Evolutionary conservation across 306 rosid species (phyloP).

Genomic region (Trifolium repens): DNA sequence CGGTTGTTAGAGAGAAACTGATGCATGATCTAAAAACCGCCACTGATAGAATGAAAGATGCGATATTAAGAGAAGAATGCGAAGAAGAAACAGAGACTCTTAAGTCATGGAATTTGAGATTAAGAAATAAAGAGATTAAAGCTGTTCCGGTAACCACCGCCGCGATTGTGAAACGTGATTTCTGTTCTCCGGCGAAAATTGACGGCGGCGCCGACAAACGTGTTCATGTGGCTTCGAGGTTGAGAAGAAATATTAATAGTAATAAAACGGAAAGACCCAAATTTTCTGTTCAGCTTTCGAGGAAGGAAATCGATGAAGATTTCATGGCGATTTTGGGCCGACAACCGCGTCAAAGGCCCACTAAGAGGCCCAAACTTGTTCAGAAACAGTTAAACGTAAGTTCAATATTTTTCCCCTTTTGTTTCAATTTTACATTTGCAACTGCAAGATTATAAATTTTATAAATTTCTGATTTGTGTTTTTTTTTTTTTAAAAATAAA

Average conservation of each 20-base stretch:
- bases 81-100: background rate
- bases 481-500: too few species aligned
- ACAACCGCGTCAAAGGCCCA: slow-evolving; percentile 71
- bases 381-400: slow-evolving; percentile 77
- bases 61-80: slow-evolving; percentile 43
- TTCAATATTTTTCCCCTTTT: background rate
- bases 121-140: background rate
- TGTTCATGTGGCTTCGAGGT: slow-evolving; percentile 1
- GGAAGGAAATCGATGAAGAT: slow-evolving; percentile 81
- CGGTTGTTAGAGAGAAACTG: slow-evolving; percentile 70
- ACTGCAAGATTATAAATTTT: background rate
- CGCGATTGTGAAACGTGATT: background rate
- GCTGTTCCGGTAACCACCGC: background rate
- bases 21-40: slow-evolving; percentile 66
- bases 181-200: background rate
- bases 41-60: slow-evolving; percentile 62
- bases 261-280: slow-evolving; percentile 44
- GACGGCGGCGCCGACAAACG: background rate
- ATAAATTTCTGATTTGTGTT: background rate
- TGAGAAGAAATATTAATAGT: slow-evolving; percentile 30
- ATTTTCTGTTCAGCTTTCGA: slow-evolving; percentile 54
- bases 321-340: slow-evolving; percentile 63
- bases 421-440: too few species aligned
- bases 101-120: background rate
- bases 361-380: slow-evolving; percentile 59